These are phyloP conservation scores for Lachancea thermotolerans DNA, from an alignment of 805 yeast species.

Conservation along the genomic window DNA sequence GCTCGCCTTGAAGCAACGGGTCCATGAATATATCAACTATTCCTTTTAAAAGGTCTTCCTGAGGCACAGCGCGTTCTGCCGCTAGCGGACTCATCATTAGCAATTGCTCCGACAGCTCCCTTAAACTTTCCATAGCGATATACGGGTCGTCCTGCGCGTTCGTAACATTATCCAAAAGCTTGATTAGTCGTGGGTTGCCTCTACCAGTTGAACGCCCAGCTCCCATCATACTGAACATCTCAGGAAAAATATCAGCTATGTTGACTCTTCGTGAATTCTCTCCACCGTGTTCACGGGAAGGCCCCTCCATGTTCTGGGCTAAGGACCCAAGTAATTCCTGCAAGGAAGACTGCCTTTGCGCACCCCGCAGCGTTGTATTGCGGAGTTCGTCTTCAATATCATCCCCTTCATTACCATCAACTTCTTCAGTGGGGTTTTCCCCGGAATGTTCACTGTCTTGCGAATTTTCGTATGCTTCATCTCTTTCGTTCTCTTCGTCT, in stretches of 20 bases:
- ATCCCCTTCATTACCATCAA: neutral
- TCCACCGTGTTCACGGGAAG: constrained; percentile 1
- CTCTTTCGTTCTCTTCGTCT: constrained; percentile 27
- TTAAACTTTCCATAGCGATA: constrained; percentile 54
- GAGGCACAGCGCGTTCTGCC: constrained; percentile 60
- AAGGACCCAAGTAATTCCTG: constrained; percentile 15
- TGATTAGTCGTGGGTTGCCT: constrained; percentile 19
- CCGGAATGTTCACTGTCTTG: neutral
- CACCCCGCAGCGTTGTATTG: neutral
- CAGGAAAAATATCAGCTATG: constrained; percentile 35
- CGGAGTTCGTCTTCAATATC: neutral
- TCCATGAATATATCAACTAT: constrained; percentile 54
- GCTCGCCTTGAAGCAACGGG: constrained; percentile 50
- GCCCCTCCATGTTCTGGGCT: constrained; percentile 8
- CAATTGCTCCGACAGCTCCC: constrained; percentile 55
- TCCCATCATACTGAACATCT: constrained; percentile 31
- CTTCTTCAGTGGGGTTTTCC: neutral
- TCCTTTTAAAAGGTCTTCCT: constrained; percentile 45
- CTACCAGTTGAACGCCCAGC: constrained; percentile 9
- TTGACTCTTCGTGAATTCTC: constrained; percentile 14
- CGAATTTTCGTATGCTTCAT: constrained; percentile 2
- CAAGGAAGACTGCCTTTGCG: constrained; percentile 1
- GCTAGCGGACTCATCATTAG: constrained; percentile 61
- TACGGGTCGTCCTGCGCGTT: constrained; percentile 46
- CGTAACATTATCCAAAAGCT: constrained; percentile 23